These are phyloP conservation scores for Zalaria obscura DNA, from an alignment of 2,329 filamentous ascomycete genomes.

Conservation along the genomic window DNA sequence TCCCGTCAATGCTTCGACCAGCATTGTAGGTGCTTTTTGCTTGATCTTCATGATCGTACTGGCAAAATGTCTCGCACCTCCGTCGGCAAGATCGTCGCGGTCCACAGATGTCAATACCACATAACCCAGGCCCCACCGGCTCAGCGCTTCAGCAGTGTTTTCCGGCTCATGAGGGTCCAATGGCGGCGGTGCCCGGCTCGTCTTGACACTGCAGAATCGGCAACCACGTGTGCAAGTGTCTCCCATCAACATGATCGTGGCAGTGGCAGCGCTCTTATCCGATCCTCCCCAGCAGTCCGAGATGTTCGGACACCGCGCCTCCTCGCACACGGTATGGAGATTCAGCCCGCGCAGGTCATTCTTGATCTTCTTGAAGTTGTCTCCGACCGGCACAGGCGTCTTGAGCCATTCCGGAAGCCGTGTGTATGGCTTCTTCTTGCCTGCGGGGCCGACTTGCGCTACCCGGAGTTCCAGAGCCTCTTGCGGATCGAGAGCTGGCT, in stretches of 20 bases:
- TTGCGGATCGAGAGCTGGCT: constrained; percentile 25
- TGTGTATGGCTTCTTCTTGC: constrained; percentile 51
- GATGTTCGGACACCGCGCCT: constrained; percentile 94
- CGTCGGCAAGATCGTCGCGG: constrained; percentile 80
- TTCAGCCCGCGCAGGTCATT: constrained; percentile 78
- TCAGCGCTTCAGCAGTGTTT: constrained; percentile 85
- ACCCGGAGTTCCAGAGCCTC: constrained; percentile 48
- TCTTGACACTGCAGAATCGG: constrained; percentile 96
- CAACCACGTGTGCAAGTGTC: constrained; percentile 95
- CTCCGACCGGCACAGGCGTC: constrained; percentile 76
- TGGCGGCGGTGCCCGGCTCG: constrained; percentile 57
- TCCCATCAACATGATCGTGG: constrained; percentile 98
- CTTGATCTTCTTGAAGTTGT: constrained; percentile 91
- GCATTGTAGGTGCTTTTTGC: constrained; percentile 50
- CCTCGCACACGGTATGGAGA: constrained; percentile 93
- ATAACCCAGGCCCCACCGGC: constrained; percentile 87
- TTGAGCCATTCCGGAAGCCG: constrained; percentile 90
- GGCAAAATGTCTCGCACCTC: constrained; percentile 78
- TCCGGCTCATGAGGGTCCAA: constrained; percentile 94
- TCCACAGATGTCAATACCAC: constrained; percentile 91
- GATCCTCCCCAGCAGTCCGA: constrained; percentile 94
- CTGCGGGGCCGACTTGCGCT: constrained; percentile 45
- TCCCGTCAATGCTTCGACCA: constrained; percentile 75
- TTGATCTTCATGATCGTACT: constrained; percentile 94
- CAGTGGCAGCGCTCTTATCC: constrained; percentile 79